Base-by-base conservation (phyloP, 495 filamentous ascomycete genomes). In the Penicillium riverlandense region DNA sequence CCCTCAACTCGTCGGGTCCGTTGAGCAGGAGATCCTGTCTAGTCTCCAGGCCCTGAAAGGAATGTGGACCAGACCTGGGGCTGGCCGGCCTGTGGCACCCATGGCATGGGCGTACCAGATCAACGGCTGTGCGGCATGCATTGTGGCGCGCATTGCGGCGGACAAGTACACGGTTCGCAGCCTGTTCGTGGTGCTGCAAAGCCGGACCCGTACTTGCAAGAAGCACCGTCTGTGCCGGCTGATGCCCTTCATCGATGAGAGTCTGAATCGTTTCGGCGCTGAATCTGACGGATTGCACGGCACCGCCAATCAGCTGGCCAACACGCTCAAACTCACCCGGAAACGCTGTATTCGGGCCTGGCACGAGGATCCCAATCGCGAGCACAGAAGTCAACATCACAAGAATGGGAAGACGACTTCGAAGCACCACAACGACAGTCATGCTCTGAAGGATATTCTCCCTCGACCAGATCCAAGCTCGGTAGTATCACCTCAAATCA, bases 51-150 rank as follows among this genome's bases (percentile, higher is more conserved):
- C 49, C 3, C 39, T 68, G n/a, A 16, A 40, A 11, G 63, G 58
- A 0, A 62, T 69, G 56, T 70, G 65, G 66, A 51, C 41, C 32
- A 47, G 40, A 22, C 54, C 52, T 5, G 13, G 13, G 14, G 1
- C 29, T 2, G 35, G 38, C 7, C 29, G 11, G 9, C 8, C 39
- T 2, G 38, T 40, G 9, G 29, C 27, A 8, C 29, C 48, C 8
- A 15, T 37, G 2, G 44, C 43, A 28, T 56, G 53, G 55, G 2
- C 34, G 1, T 62, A 53, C 30, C 62, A 73, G 36, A 46, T 46
- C 16, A 61, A 73, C 39, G 22, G 46, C 13, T 68, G 73, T 42
- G 35, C 70, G 38, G 64, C 66, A 8, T 69, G 73, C 39, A 66
- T 74, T 33, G 45, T 74, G 34, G 59, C 63, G 2, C 54, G 68